These are phyloP conservation scores for Debaryomyces udenii DNA, from an alignment of 1,139 yeast species.

Conservation along the genomic window DNA sequence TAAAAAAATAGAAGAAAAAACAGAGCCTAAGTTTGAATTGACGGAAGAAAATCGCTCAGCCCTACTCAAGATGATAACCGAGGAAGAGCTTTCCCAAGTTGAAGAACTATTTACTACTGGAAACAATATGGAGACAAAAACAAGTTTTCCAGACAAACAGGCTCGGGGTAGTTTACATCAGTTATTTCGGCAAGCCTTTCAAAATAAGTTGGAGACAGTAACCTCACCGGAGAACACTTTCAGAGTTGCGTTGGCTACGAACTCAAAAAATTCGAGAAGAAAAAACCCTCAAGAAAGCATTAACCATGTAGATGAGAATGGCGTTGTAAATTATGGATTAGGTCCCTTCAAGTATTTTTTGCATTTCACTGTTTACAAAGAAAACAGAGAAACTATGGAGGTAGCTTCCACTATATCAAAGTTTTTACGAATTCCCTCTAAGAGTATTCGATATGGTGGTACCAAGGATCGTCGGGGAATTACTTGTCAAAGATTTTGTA, in stretches of 20 bases:
- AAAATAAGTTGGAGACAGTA: constrained; percentile 73
- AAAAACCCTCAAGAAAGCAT: constrained; percentile 46
- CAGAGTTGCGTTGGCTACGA: constrained; percentile 54
- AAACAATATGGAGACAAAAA: constrained; percentile 59
- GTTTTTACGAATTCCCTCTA: constrained; percentile 71
- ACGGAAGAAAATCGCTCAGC: constrained; percentile 47
- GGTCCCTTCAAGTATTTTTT: constrained; percentile 72
- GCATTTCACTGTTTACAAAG: constrained; percentile 84
- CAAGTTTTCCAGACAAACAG: constrained; percentile 65
- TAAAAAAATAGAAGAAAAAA: constrained; percentile 23
- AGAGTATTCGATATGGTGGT: constrained; percentile 80
- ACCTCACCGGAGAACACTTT: constrained; percentile 73
- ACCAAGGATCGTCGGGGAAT: constrained; percentile 97
- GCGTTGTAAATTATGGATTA: constrained; percentile 55
- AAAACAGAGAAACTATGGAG: constrained; percentile 97
- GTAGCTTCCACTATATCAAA: constrained; percentile 76
- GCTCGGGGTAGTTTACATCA: constrained; percentile 78
- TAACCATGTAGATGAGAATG: constrained; percentile 53
- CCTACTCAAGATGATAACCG: constrained; percentile 59
- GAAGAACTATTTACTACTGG: constrained; percentile 60
- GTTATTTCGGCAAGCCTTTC: constrained; percentile 71
- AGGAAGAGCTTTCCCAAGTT: constrained; percentile 57
- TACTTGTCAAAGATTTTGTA: constrained; percentile 82
- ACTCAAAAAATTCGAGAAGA: constrained; percentile 29
- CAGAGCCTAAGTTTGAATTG: constrained; percentile 46